phyloP scores from a whole-genome alignment of 352 stramenopile species.

The Phytophthora meadii region DNA sequence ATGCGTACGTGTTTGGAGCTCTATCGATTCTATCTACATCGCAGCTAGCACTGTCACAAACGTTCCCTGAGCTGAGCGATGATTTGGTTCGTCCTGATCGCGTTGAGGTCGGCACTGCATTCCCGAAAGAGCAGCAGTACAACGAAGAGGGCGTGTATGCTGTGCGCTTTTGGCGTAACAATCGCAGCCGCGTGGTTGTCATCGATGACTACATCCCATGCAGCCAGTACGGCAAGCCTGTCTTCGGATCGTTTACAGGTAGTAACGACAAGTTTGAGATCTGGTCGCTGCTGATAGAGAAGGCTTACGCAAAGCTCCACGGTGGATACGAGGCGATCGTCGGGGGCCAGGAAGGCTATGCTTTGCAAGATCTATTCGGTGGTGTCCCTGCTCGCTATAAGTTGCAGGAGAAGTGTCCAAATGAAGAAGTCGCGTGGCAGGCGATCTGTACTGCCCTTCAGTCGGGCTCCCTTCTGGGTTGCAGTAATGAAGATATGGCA shows the following conservation, averaged over 20 bases:
- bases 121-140: slow-evolving; percentile 84
- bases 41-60: slow-evolving; percentile 71
- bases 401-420: slow-evolving; percentile 67
- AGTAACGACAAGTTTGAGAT: slow-evolving; percentile 90
- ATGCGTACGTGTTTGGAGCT: slow-evolving; percentile 84
- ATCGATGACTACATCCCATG: slow-evolving; percentile 89
- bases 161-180: slow-evolving; percentile 86
- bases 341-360: slow-evolving; percentile 84
- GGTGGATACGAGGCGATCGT: slow-evolving; percentile 91
- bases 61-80: slow-evolving; percentile 70
- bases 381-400: slow-evolving; percentile 74
- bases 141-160: slow-evolving; percentile 91
- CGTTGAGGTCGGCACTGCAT: slow-evolving; percentile 58
- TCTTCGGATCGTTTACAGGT: slow-evolving; percentile 86
- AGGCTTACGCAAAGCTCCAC: slow-evolving; percentile 95
- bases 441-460: slow-evolving; percentile 53
- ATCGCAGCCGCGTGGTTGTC: slow-evolving; percentile 82
- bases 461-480: slow-evolving; percentile 72
- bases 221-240: slow-evolving; percentile 81
- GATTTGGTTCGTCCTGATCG: slow-evolving; percentile 67
- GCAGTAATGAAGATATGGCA: slow-evolving; percentile 73
- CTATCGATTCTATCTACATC: slow-evolving; percentile 86
- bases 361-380: slow-evolving; percentile 80
- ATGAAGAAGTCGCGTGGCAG: slow-evolving; percentile 68
- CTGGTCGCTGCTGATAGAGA: slow-evolving; percentile 94